phyloP scores from a whole-genome alignment of 2,329 filamentous ascomycete species.

The Epichloe brachyelytri region DNA sequence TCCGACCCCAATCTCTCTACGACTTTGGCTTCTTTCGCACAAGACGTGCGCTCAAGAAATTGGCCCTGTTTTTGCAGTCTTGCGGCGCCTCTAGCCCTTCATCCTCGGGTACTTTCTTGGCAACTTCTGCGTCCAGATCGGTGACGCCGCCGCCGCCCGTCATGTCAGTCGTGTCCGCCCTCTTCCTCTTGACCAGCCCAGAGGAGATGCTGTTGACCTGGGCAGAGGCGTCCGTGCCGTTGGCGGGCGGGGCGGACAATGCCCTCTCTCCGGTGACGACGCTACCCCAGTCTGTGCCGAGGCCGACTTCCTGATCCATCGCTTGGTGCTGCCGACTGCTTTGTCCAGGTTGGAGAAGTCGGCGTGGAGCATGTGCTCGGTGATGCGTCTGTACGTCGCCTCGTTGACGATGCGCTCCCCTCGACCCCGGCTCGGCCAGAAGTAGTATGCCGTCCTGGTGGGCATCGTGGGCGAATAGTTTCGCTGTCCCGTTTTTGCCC shows the following conservation, averaged over 20 bases:
- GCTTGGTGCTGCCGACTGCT: constrained; percentile 49
- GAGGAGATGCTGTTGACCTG: constrained; percentile 35
- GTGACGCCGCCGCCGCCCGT: constrained; percentile 24
- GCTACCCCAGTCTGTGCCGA: constrained; percentile 38
- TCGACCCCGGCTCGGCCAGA: constrained; percentile 49
- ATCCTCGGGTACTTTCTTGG: constrained; percentile 43
- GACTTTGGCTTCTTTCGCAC: constrained; percentile 46
- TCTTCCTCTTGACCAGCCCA: constrained; percentile 35
- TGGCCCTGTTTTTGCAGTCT: constrained; percentile 16
- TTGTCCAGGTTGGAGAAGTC: constrained; percentile 58
- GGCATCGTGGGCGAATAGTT: constrained; percentile 37
- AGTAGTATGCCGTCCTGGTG: constrained; percentile 46
- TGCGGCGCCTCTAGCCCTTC: constrained; percentile 7
- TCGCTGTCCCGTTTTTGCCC: constrained; percentile 46
- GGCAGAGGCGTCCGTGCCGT: constrained; percentile 6
- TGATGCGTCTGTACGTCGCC: constrained; percentile 50
- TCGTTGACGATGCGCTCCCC: constrained; percentile 52
- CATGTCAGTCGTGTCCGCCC: constrained; percentile 14
- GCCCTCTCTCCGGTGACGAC: constrained; percentile 32
- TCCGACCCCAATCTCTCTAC: not conserved
- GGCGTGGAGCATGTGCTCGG: constrained; percentile 57
- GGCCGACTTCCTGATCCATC: constrained; percentile 59
- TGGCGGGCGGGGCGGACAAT: constrained; percentile 7
- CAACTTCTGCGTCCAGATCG: constrained; percentile 31
- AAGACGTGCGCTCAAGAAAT: constrained; percentile 36